phyloP scores from a whole-genome alignment of 2,329 filamentous ascomycete species.

The Colletotrichum lentis region DNA sequence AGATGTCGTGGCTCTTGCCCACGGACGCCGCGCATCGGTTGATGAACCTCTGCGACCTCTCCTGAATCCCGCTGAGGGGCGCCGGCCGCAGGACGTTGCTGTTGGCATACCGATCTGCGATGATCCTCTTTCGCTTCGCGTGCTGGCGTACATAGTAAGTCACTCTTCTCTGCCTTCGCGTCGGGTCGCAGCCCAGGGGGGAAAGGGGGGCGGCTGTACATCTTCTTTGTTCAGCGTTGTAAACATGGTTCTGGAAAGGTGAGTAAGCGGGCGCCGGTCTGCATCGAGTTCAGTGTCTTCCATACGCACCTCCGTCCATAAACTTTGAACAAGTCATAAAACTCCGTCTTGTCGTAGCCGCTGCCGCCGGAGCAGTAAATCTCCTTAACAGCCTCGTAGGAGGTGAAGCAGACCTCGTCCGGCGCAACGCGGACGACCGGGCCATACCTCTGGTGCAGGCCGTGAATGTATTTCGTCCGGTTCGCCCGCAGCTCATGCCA shows the following conservation, averaged over 20 bases:
- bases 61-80: constrained; percentile 65
- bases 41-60: constrained; percentile 64
- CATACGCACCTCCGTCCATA: constrained; percentile 61
- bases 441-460: constrained; percentile 63
- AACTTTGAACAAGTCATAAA: constrained; percentile 68
- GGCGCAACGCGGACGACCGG: constrained; percentile 66
- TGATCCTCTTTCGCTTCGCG: constrained; percentile 66
- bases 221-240: constrained; percentile 63
- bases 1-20: constrained; percentile 64
- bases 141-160: constrained; percentile 55
- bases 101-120: constrained; percentile 75
- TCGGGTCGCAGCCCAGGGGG: not conserved
- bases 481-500: constrained; percentile 64
- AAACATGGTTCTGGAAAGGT: constrained; percentile 63
- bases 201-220: constrained; percentile 47
- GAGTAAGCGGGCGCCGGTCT: not conserved
- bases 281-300: not conserved
- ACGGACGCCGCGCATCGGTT: constrained; percentile 58
- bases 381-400: constrained; percentile 64
- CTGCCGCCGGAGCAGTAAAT: constrained; percentile 70
- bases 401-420: constrained; percentile 67
- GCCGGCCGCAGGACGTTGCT: constrained; percentile 67
- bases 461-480: constrained; percentile 64
- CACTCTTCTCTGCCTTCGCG: not conserved
- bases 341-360: constrained; percentile 71